A percentile compares a stretch with the other conserved stretches of the same genome.
Conservation (phyloP, 331 rosid genomes). For the Quercus phellos region DNA sequence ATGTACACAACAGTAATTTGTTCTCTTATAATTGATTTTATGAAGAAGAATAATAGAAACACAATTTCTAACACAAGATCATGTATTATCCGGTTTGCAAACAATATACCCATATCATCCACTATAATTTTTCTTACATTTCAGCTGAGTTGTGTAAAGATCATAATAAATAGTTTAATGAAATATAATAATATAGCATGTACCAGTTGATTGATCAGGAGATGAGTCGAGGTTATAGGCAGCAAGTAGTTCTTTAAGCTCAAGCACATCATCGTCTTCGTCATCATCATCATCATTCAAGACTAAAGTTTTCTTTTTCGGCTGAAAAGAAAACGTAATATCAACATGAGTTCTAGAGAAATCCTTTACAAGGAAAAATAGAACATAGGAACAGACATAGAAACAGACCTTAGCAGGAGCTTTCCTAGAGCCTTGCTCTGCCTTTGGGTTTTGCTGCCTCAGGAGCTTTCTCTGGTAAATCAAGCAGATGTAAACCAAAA, state of each 20-base stretch:
- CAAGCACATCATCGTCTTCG: constrained; percentile 32
- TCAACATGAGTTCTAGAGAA: not conserved
- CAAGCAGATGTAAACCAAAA: not conserved
- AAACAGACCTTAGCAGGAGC: constrained; percentile 50
- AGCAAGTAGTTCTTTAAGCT: constrained; percentile 85
- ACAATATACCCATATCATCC: not conserved
- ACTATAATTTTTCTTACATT: not conserved
- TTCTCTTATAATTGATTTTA: not conserved
- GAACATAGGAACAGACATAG: not conserved
- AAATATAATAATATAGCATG: not conserved
- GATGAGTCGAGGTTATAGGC: constrained; percentile 78
- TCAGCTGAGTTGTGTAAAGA: not conserved
- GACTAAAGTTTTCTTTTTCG: constrained; percentile 27
- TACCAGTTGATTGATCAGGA: constrained; percentile 59
- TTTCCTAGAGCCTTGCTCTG: constrained; percentile 46
- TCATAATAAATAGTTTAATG: not conserved
- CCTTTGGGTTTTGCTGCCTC: constrained; percentile 55
- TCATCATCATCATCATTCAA: constrained; percentile 29
- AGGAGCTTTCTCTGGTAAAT: constrained; percentile 44
- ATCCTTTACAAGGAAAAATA: not conserved
- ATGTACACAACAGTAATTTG: not conserved
- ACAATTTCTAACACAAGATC: not conserved
- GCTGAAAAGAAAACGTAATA: not conserved
- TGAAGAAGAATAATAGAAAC: not conserved
- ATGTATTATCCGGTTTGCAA: not conserved